Evolutionary conservation across 2,329 filamentous ascomycete genomes (phyloP), one percentile per base, ranked within the genome.

Genomic region (Exophiala sp.): DNA sequence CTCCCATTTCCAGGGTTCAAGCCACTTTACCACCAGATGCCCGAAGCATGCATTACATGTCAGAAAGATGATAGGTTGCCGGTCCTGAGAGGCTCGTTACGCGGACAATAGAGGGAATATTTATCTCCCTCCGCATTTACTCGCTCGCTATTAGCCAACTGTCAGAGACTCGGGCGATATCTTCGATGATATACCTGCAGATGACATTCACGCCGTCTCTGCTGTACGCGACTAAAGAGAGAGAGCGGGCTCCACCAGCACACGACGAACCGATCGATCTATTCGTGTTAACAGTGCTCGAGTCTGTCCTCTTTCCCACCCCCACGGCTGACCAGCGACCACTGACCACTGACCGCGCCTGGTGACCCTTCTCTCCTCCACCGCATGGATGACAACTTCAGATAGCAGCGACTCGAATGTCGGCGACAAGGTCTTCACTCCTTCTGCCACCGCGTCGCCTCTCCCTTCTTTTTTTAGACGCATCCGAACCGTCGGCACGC

Each of bases 361-460:
- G 38, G 38, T 46, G 43, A 38, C 21, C 14, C 30, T 38, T 14
- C 23, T 34, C 44, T 30, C 35, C 39, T 38, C 29, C 34, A 56
- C 54, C 57, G 62, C 61, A 62, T 65, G 62, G 50, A 65, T 65
- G 63, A 61, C 60, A 54, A 58, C 49, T 37, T 58, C 55, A 27
- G 50, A 61, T 43, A 58, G 52, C 38, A 57, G 53, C 51, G 57
- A 55, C 50, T 55, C 60, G 38, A 46, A 50, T 41, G 50, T 50
- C 47, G 58, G 55, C 32, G 58, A 61, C 18, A 52, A 58, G 16
- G 59, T 61, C 38, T 57, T 53, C 49, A 60, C 60, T 27, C 60
- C 58, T 42, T 40, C 58, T 16, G 56, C 48, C 14, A 58, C 58
- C 23, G 58, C 55, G 34, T 58, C 58, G 18, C 56, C 57, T 42